These are phyloP conservation scores for Lophium mytilinum DNA, from an alignment of 495 filamentous ascomycete species.

Conservation along the genomic window DNA sequence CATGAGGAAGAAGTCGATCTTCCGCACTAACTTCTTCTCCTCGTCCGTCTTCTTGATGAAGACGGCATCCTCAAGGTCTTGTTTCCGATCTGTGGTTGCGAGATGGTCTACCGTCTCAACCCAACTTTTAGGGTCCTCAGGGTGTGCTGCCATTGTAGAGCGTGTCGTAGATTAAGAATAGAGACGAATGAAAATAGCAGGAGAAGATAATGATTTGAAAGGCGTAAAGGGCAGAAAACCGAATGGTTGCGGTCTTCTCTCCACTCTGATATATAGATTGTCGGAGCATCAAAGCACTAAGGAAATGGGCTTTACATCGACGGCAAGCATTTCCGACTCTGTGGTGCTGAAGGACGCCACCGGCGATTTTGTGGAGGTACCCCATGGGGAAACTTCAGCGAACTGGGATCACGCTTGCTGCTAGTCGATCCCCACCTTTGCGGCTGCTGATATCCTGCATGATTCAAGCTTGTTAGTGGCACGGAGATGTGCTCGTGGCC, in stretches of 20 bases:
- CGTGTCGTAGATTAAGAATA: too few species aligned
- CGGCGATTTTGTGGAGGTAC: background rate
- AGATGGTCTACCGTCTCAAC: slow-evolving; percentile 6
- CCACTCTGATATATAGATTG: too few species aligned
- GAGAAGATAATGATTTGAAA: too few species aligned
- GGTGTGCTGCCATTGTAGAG: slow-evolving; percentile 1
- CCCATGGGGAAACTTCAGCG: slow-evolving; percentile 1
- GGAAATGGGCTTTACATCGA: too few species aligned
- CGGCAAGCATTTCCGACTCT: too few species aligned
- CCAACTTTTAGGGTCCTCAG: slow-evolving; percentile 2
- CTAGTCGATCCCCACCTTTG: background rate
- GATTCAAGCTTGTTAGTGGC: background rate
- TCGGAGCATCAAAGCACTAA: too few species aligned
- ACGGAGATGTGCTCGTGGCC: background rate
- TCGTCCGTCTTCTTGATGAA: slow-evolving; percentile 10
- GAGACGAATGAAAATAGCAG: too few species aligned
- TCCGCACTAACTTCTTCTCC: slow-evolving; percentile 23
- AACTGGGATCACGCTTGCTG: background rate
- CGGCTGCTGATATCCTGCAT: slow-evolving; percentile 1
- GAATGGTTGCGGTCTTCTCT: too few species aligned
- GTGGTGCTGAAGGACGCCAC: too few species aligned
- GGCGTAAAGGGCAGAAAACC: too few species aligned
- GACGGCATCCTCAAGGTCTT: background rate
- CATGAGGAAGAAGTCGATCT: slow-evolving; percentile 23
- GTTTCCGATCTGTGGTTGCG: background rate